Base-by-base conservation (phyloP, 1,284 basidiomycete species). In the Cryptococcus deneoformans region DNA sequence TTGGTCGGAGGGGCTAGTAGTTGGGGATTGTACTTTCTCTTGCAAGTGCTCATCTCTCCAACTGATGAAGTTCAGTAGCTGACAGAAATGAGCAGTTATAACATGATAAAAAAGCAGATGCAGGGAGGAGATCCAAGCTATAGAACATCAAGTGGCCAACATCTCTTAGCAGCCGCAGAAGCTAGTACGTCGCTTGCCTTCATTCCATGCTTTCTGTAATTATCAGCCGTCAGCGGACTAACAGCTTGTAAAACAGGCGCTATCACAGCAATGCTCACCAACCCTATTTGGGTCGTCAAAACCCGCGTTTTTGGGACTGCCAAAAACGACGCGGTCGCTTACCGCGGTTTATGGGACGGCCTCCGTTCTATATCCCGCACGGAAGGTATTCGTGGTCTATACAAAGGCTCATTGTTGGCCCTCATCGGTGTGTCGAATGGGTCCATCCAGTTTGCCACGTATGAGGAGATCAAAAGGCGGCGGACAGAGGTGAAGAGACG, bases 201-300 rank as follows among this genome's bases (percentile, higher is more conserved):
- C n/a, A 2, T 40, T 14, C 11, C 14, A 12, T 24, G 6, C 47
- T 42, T 12, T 51, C 42, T 44, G 1, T 11, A 39, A 36, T 14
- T 34, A 36, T 7, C 6, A 24, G 46, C 38, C 14, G 5, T 36
- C 37, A 39, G 29, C 44, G 38, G 45, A 45, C 38, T 14, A 6
- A 24, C 5, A 29, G 5, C 29, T 29, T 29, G 29, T 29, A 5
- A 11, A 8, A 45, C 42, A 94, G 92, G 92, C 77, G 90, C 93
- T 6, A 86, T 88, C 37, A 97, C 94, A 2, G 93, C 95, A 0
- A 82, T 98, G 61, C 84, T 97, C 75, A 99, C 96, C 7, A 99
- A 99, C 77, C 96, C 96, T 0, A 87, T 99, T 67, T 99, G 95
- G 95, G 91, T 99, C 10, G 89, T 99, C 60, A 92, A 97, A 80